A percentile compares a stretch with the other conserved stretches of the same genome.
phyloP scores from a whole-genome alignment of 257 asterid species.

The Fraxinus cuspidata region DNA sequence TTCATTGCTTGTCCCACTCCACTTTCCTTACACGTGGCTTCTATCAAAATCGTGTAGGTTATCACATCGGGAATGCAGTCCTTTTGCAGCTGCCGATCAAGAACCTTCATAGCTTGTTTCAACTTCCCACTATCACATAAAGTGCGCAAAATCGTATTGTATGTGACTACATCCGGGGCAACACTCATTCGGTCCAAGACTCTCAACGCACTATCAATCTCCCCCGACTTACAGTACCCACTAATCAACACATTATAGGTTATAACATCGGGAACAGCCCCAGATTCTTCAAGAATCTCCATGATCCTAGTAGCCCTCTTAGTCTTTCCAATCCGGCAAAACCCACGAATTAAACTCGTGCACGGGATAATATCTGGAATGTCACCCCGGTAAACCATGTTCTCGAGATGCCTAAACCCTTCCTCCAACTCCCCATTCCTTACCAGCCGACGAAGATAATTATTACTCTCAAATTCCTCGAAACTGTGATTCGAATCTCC shows the following conservation, averaged over 20 bases:
- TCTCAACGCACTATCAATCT: slow-evolving; percentile 58
- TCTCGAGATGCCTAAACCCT: slow-evolving; percentile 69
- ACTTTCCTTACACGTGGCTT: slow-evolving; percentile 70
- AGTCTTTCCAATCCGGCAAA: slow-evolving; percentile 66
- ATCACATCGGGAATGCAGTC: slow-evolving; percentile 79
- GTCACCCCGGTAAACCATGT: slow-evolving; percentile 68
- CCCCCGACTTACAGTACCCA: slow-evolving; percentile 82
- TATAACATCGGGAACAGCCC: slow-evolving; percentile 86
- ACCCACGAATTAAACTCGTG: slow-evolving; percentile 79
- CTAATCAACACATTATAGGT: slow-evolving; percentile 85
- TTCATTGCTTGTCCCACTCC: slow-evolving; percentile 77
- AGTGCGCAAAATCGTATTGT: slow-evolving; percentile 71
- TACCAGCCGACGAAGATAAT: slow-evolving; percentile 63
- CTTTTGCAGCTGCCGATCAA: slow-evolving; percentile 59
- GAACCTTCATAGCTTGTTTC: slow-evolving; percentile 78
- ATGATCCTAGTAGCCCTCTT: slow-evolving; percentile 61
- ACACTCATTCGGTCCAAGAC: slow-evolving; percentile 71
- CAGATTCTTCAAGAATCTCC: slow-evolving; percentile 81
- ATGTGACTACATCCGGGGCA: slow-evolving; percentile 82
- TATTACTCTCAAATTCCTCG: slow-evolving; percentile 73
- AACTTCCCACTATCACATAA: slow-evolving; percentile 72
- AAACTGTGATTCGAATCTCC: slow-evolving; percentile 39
- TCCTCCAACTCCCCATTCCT: slow-evolving; percentile 68
- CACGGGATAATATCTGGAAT: slow-evolving; percentile 72
- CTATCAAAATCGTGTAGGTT: slow-evolving; percentile 79